Evolutionary conservation across 371 early-diverging fungal genomes (phyloP), one percentile per base, ranked within the genome.

Genomic region (Rhizopus arrhizus): DNA sequence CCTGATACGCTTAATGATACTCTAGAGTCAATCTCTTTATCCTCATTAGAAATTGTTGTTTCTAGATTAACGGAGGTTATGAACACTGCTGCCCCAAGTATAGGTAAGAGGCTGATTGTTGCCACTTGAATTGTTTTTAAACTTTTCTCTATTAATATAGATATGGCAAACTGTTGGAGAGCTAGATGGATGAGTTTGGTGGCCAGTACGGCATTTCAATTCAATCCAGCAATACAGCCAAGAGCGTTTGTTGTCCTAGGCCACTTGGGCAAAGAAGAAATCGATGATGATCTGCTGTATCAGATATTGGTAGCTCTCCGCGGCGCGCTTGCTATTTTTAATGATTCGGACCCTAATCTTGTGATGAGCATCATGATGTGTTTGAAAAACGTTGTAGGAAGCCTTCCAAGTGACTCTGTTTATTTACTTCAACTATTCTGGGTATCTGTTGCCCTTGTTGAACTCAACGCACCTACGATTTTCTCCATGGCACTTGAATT

Each of bases 141-240:
- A 11, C 16, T 33, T 28, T 9, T 40, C 5, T 4, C 7, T 49
- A 40, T n/a, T 56, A 50, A 42, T 60, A 28, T 73, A 80, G 87
- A 88, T 61, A 85, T 88, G 16, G 84, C 86, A 5, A 90, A 89
- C 61, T 81, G 79, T 13, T 92, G 94, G 88, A 86, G 91, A 59
- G 85, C 94, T 7, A 84, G 94, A 29, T 95, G 95, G 95, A 90
- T 94, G 81, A 85, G 91, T n/a, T 74, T 95, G 40, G 89, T 94
- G 8, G 85, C 94, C 1, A 89, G 89, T 43, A 89, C 90, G 15
- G 92, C 95, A 0, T 96, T 96, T 81, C 91, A 93, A 60, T 89
- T 88, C 72, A 94, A 95, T 64, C 93, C 91, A 4, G 91, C 93
- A 0, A 82, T 94, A 32, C 97, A 96, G 68, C 95, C 95, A 0